phyloP scores from a whole-genome alignment of 2,329 filamentous ascomycete species.

The Aspergillus neoniger region DNA sequence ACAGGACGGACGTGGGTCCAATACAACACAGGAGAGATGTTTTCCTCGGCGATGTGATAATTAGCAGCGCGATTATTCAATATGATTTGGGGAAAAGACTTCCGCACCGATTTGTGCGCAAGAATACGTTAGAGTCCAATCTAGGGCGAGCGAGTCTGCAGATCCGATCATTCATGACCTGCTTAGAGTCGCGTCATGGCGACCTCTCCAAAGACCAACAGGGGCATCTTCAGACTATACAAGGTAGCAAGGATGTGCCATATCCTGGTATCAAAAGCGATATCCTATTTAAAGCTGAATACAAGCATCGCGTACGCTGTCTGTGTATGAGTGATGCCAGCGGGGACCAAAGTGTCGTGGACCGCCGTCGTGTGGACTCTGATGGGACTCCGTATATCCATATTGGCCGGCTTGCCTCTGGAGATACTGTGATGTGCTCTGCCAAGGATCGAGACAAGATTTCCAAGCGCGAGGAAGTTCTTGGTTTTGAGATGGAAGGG shows the following conservation, averaged over 20 bases:
- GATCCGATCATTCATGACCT: not conserved
- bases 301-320: not conserved
- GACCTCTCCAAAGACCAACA: not conserved
- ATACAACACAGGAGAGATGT: not conserved
- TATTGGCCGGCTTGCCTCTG: not conserved
- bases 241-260: not conserved
- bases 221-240: not conserved
- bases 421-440: not conserved
- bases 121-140: not conserved
- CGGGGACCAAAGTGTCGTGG: not conserved
- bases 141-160: not conserved
- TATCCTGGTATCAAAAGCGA: not conserved
- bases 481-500: too few species aligned
- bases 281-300: not conserved
- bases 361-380: not conserved
- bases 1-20: not conserved
- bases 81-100: not conserved
- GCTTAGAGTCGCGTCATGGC: not conserved
- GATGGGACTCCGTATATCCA: not conserved
- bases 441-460: not conserved
- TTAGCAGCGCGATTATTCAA: not conserved
- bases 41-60: not conserved
- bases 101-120: not conserved
- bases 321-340: not conserved
- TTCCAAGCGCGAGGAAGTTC: not conserved